Evolutionary conservation across 2,329 filamentous ascomycete genomes (phyloP).

Genomic region (Verticillium nubilum): DNA sequence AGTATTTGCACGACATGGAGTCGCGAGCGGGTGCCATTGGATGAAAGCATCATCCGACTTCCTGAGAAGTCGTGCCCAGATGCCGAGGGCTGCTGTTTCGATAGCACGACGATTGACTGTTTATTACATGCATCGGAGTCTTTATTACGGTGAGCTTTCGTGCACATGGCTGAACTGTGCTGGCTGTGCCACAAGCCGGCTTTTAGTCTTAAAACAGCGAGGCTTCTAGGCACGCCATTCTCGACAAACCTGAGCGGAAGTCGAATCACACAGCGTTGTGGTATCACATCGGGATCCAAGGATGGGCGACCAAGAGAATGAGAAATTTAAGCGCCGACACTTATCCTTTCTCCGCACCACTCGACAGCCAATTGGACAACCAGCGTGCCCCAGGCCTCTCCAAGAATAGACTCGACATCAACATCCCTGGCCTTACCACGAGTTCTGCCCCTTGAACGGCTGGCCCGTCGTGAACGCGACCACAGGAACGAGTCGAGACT

Average conservation of each 20-base stretch:
- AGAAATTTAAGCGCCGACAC: constrained; percentile 15
- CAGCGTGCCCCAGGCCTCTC: constrained; percentile 6
- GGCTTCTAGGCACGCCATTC: too few relatives aligned
- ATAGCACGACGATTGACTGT: too few relatives aligned
- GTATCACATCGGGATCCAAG: not conserved
- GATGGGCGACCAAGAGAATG: constrained; percentile 1
- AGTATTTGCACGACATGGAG: too few relatives aligned
- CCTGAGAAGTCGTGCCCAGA: too few relatives aligned
- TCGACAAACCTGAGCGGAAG: not conserved
- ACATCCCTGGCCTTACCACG: not conserved
- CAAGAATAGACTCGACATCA: constrained; percentile 15
- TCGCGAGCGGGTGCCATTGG: too few relatives aligned
- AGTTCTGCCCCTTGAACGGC: not conserved
- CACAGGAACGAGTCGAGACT: not conserved
- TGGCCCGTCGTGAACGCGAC: not conserved
- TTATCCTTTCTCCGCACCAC: constrained; percentile 9
- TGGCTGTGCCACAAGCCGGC: too few relatives aligned
- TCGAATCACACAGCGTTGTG: constrained; percentile 6
- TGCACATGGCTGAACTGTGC: too few relatives aligned
- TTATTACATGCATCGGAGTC: too few relatives aligned
- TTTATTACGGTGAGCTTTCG: too few relatives aligned
- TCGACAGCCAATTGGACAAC: constrained; percentile 11
- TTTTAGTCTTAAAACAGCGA: too few relatives aligned
- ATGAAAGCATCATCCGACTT: too few relatives aligned
- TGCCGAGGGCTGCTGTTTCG: too few relatives aligned